Conservation (phyloP, 2,329 filamentous ascomycete genomes). For the Geosmithia putterillii region DNA sequence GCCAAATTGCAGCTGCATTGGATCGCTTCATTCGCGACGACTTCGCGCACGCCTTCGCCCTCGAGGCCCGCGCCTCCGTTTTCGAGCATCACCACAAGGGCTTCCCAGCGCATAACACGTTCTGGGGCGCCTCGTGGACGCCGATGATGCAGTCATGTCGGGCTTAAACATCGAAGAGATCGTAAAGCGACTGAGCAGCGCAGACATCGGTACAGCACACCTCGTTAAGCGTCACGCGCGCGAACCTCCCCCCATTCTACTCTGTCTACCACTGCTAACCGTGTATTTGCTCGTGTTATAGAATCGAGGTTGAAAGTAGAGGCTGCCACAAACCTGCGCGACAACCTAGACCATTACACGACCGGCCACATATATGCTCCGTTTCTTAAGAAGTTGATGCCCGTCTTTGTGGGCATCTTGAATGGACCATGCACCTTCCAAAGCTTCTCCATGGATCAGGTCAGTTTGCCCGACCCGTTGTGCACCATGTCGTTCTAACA, state of each 20-base stretch:
- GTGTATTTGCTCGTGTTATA: constrained; percentile 18
- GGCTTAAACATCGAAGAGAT: constrained; percentile 49
- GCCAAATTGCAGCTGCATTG: too few relatives aligned
- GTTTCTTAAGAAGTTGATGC: constrained; percentile 81
- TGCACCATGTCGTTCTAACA: not conserved
- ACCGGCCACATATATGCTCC: constrained; percentile 61
- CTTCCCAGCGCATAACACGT: constrained; percentile 1
- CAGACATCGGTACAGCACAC: constrained; percentile 37
- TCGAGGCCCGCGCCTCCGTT: not conserved
- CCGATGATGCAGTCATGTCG: constrained; percentile 46
- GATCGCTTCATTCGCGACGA: not conserved
- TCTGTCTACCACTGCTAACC: not conserved
- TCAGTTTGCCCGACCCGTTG: constrained; percentile 15
- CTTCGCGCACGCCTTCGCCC: not conserved
- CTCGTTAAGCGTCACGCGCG: not conserved
- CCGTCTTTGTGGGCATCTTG: constrained; percentile 76
- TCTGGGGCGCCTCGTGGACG: constrained; percentile 8
- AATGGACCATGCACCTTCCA: constrained; percentile 82
- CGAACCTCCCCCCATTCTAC: not conserved
- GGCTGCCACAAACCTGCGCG: constrained; percentile 74
- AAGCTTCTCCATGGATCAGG: constrained; percentile 81
- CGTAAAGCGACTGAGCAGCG: constrained; percentile 43
- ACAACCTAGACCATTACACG: constrained; percentile 83
- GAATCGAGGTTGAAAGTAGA: constrained; percentile 74
- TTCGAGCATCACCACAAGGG: constrained; percentile 3